These are phyloP conservation scores for Myriosclerotinia scirpicola DNA, from an alignment of 2,329 filamentous ascomycete species.

Conservation along the genomic window DNA sequence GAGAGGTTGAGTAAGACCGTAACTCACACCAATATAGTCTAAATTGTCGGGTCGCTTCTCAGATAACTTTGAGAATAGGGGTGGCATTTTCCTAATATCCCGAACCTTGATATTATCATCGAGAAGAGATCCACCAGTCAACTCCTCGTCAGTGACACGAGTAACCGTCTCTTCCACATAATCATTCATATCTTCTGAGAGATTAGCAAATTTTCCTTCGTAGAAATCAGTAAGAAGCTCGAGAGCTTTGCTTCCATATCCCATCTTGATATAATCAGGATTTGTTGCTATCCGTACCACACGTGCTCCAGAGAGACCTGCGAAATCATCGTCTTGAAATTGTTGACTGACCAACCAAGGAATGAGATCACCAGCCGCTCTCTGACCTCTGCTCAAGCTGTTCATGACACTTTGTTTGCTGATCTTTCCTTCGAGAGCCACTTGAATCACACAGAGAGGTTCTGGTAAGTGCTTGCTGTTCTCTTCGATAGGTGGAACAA, in stretches of 20 bases:
- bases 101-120: slow-evolving; percentile 87
- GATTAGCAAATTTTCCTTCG: slow-evolving; percentile 83
- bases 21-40: slow-evolving; percentile 94
- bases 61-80: slow-evolving; percentile 83
- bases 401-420: slow-evolving; percentile 90
- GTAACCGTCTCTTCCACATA: slow-evolving; percentile 62
- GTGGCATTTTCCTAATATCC: slow-evolving; percentile 88
- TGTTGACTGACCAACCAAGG: slow-evolving; percentile 98
- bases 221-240: slow-evolving; percentile 90
- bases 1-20: slow-evolving; percentile 80
- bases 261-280: slow-evolving; percentile 88
- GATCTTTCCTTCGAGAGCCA: slow-evolving; percentile 92
- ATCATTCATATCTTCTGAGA: slow-evolving; percentile 68
- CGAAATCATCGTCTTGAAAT: slow-evolving; percentile 97
- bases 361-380: slow-evolving; percentile 89
- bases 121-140: slow-evolving; percentile 72
- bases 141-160: slow-evolving; percentile 78
- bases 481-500: slow-evolving; percentile 82
- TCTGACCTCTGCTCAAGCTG: slow-evolving; percentile 81
- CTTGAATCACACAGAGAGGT: slow-evolving; percentile 90
- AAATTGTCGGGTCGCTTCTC: slow-evolving; percentile 78
- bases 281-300: slow-evolving; percentile 95
- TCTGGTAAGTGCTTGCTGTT: slow-evolving; percentile 79
- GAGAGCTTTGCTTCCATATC: slow-evolving; percentile 87
- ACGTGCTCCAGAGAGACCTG: slow-evolving; percentile 85